Conservation (phyloP, 148 eudicot genomes). For the Rhododendron williamsianum region DNA sequence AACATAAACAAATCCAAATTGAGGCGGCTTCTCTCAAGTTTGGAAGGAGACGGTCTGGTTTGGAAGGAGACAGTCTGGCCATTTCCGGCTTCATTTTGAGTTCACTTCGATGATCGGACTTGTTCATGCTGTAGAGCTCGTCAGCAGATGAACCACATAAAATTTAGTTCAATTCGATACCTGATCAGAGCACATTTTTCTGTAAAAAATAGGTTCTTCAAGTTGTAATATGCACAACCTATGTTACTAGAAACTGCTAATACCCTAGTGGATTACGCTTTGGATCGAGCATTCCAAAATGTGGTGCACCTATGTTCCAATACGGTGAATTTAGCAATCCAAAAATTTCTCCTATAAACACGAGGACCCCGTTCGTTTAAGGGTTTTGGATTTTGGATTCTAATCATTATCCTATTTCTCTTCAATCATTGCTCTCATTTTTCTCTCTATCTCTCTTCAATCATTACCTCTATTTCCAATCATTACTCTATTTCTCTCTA, state of each 20-base stretch:
- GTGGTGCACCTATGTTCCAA: neutral
- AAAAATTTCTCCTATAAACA: neutral
- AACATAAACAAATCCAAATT: neutral
- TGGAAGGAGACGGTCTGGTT: neutral
- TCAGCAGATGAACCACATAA: neutral
- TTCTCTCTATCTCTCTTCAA: too few species aligned
- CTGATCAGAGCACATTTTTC: neutral
- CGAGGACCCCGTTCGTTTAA: neutral
- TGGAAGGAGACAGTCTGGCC: neutral
- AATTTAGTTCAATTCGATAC: neutral
- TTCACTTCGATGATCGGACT: neutral
- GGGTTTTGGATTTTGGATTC: too few species aligned
- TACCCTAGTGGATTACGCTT: neutral
- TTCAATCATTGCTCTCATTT: too few species aligned
- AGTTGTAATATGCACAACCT: neutral
- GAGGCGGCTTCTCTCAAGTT: neutral
- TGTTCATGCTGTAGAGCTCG: neutral
- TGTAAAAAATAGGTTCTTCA: neutral
- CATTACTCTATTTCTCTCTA: too few species aligned
- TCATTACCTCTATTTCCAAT: too few species aligned
- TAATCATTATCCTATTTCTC: too few species aligned
- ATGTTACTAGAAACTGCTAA: neutral
- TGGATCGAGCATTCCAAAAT: neutral
- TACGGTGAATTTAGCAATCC: neutral
- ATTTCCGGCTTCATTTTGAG: neutral